Conservation (phyloP, 306 rosid species). For the Gynostemma pentaphyllum region DNA sequence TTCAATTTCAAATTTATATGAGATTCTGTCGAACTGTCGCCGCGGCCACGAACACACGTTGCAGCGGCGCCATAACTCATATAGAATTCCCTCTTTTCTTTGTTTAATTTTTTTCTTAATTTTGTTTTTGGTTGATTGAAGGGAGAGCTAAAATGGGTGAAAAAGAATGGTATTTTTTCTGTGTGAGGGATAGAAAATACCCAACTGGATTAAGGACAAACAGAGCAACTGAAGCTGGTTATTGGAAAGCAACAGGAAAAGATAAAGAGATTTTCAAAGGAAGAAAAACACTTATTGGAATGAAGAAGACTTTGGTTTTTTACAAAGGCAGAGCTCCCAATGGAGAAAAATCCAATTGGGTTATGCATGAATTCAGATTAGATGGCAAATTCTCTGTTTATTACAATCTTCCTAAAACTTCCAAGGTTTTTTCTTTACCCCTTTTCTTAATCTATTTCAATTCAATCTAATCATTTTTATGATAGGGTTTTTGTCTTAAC, state of each 20-base stretch:
- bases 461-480: too few species aligned
- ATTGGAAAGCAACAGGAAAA: conserved; percentile 96
- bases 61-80: too few species aligned
- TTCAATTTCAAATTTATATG: too few species aligned
- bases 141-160: conserved; percentile 81
- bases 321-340: conserved; percentile 78
- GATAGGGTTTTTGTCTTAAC: too few species aligned
- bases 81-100: too few species aligned
- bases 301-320: conserved; percentile 91
- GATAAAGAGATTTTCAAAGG: conserved; percentile 59
- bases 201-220: conserved; percentile 83
- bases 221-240: conserved; percentile 74
- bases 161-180: conserved; percentile 82
- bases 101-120: background rate
- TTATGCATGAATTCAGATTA: conserved; percentile 81
- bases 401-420: conserved; percentile 22
- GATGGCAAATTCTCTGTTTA: conserved; percentile 30
- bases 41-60: too few species aligned
- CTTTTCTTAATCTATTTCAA: background rate
- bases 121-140: conserved; percentile 13
- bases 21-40: too few species aligned
- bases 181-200: conserved; percentile 63
- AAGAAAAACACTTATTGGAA: conserved; percentile 42
- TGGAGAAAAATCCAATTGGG: conserved; percentile 73
- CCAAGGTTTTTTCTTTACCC: conserved; percentile 26